These are phyloP conservation scores for Beauveria asiatica DNA, from an alignment of 2,329 filamentous ascomycete species.

Conservation along the genomic window DNA sequence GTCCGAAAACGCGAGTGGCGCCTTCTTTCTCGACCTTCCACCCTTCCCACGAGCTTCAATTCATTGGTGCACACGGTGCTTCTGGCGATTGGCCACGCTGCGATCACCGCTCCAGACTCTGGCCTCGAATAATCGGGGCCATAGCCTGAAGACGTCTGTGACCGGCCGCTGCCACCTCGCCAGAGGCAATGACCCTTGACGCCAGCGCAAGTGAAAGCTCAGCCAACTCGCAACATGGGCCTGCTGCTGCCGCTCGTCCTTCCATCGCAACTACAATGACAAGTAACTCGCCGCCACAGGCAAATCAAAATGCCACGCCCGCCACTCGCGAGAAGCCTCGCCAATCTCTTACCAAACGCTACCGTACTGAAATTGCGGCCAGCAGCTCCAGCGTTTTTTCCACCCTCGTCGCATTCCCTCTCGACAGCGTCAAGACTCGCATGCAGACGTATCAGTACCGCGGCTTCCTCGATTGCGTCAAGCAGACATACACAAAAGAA, in stretches of 20 bases:
- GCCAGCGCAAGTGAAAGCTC: constrained; percentile 9
- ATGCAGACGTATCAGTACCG: constrained; percentile 81
- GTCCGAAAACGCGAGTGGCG: neutral
- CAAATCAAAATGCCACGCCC: neutral
- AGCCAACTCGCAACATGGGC: constrained; percentile 7
- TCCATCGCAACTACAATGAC: constrained; percentile 5
- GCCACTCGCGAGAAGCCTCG: constrained; percentile 15
- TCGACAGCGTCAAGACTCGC: constrained; percentile 83
- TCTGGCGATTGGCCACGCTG: constrained; percentile 27
- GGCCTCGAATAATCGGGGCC: constrained; percentile 20
- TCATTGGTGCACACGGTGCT: constrained; percentile 31
- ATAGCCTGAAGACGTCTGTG: constrained; percentile 20
- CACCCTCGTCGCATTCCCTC: constrained; percentile 72
- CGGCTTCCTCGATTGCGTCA: constrained; percentile 65
- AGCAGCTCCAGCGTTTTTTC: constrained; percentile 70
- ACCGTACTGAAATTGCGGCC: constrained; percentile 73
- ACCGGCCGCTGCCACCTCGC: constrained; percentile 14
- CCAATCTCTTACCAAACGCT: constrained; percentile 54
- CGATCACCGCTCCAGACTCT: constrained; percentile 21
- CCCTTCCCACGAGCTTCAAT: neutral
- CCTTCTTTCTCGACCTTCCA: neutral
- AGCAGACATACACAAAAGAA: constrained; percentile 67
- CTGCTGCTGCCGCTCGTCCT: neutral
- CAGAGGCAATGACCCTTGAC: constrained; percentile 10
- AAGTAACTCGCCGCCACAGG: neutral